Base-by-base conservation (phyloP, 2,329 filamentous ascomycete species). In the Macrophomina pseudophaseolina region DNA sequence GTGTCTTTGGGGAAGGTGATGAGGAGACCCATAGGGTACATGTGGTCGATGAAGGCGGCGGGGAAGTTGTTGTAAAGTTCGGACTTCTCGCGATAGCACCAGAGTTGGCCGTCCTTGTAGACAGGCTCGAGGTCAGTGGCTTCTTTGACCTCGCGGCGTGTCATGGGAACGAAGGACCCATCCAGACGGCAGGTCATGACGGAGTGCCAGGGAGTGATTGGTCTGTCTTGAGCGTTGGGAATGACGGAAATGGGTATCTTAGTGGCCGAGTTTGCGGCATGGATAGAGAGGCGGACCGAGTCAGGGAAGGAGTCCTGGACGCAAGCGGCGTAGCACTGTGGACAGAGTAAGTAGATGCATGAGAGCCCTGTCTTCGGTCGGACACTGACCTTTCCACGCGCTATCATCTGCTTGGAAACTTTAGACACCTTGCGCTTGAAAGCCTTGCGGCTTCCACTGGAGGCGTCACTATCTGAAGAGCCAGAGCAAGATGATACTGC, bases 171-270 rank as follows among this genome's bases (percentile, higher is more conserved):
- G 48, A 66, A 54, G 30, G 65, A 62, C 38, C 65, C 65, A 40
- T 66, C 65, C 16, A 66, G 40, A 11, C 58, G 65, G 32, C 65
- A 66, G 1, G 58, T 62, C 56, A 66, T 66, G 56, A 62, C 58
- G 14, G 56, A 54, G 56, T 66, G 65, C 65, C 65, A 66, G 2
- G 65, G 65, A 14, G 65, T 66, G 18, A 66, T 66, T 23, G 65
- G 65, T 18, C 35, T 53, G n/a, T 33, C 16, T 12, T 56, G 23
- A 14, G 38, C 58, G 38, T 62, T 65, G 23, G 73, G 73, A 18
- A 76, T 69, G 11, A 75, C 58, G n/a, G 71, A 66, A 64, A 76
- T 72, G 33, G 72, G 72, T 8, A 76, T 67, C 68, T 76, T 76
- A 51, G 70, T 71, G n/a, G 71, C 69, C 14, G 73, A 74, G 28